These are phyloP conservation scores for Anthracocystis setariae DNA, from an alignment of 1,284 basidiomycete species.

Conservation along the genomic window DNA sequence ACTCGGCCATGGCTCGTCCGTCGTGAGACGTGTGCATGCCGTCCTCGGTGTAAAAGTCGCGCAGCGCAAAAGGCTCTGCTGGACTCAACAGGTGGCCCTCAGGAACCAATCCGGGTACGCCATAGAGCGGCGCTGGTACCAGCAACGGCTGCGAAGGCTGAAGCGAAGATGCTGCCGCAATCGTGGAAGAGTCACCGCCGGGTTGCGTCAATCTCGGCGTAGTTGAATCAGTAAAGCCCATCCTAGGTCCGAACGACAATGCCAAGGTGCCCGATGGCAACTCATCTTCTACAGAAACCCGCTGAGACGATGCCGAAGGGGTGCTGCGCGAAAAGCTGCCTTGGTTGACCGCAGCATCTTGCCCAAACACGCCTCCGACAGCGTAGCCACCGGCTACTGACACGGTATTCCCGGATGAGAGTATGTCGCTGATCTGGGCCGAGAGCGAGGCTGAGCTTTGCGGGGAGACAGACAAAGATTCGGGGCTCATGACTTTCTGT, in stretches of 20 bases:
- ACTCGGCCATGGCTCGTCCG: slow-evolving; percentile 17
- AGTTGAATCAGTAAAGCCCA: slow-evolving; percentile 1
- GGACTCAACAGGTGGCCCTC: slow-evolving; percentile 18
- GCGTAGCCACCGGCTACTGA: neutral
- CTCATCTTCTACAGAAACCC: neutral
- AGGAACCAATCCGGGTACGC: slow-evolving; percentile 8
- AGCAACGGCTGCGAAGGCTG: neutral
- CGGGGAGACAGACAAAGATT: slow-evolving; percentile 11
- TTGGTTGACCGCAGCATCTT: neutral
- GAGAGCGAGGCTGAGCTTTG: neutral
- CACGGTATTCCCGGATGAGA: neutral
- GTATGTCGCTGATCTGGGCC: neutral
- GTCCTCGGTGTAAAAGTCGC: slow-evolving; percentile 30
- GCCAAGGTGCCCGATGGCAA: slow-evolving; percentile 11
- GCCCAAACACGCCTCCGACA: neutral
- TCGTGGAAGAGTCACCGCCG: neutral
- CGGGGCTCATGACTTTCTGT: neutral
- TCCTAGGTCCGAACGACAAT: slow-evolving; percentile 10
- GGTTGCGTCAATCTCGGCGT: neutral
- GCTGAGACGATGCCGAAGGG: neutral
- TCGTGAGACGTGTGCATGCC: too few species aligned
- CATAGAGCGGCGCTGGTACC: slow-evolving; percentile 22
- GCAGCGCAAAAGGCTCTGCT: slow-evolving; percentile 28
- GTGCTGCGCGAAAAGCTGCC: neutral
- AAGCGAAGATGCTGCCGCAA: neutral